Conservation (phyloP, 805 yeast genomes). For the Allodekkera sacchari region DNA sequence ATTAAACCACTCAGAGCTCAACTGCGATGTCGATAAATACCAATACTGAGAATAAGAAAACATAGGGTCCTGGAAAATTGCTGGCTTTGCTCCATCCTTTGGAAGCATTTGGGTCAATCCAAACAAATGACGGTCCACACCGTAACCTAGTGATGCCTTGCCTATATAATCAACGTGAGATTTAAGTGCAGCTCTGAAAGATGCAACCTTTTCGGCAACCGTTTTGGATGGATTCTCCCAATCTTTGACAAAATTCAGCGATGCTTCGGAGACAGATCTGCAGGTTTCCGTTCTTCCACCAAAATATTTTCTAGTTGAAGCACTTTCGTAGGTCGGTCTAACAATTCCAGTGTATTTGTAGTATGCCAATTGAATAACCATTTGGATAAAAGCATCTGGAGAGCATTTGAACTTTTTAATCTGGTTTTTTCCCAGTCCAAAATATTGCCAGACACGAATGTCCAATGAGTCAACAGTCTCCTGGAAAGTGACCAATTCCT, state of each 20-base stretch:
- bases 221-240: conserved; percentile 54
- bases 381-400: conserved; percentile 91
- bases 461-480: conserved; percentile 54
- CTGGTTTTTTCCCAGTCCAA: conserved; percentile 77
- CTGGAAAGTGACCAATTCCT: conserved; percentile 51
- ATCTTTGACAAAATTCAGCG: conserved; percentile 60
- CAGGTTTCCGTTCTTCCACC: conserved; percentile 94
- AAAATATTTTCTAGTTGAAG: conserved; percentile 83
- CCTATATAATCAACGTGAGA: conserved; percentile 69
- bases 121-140: conserved; percentile 89
- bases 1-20: conserved; percentile 75
- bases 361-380: conserved; percentile 85
- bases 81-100: conserved; percentile 47
- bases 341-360: conserved; percentile 71
- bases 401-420: conserved; percentile 80
- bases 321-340: conserved; percentile 92
- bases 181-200: conserved; percentile 64
- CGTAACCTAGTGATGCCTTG: conserved; percentile 77
- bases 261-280: conserved; percentile 70
- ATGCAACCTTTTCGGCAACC: conserved; percentile 47
- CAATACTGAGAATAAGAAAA: conserved; percentile 72
- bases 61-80: conserved; percentile 66
- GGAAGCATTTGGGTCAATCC: conserved; percentile 67
- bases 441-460: conserved; percentile 69
- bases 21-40: conserved; percentile 84